These are phyloP conservation scores for Terfezia boudieri DNA, from an alignment of 495 filamentous ascomycete species.

Conservation along the genomic window DNA sequence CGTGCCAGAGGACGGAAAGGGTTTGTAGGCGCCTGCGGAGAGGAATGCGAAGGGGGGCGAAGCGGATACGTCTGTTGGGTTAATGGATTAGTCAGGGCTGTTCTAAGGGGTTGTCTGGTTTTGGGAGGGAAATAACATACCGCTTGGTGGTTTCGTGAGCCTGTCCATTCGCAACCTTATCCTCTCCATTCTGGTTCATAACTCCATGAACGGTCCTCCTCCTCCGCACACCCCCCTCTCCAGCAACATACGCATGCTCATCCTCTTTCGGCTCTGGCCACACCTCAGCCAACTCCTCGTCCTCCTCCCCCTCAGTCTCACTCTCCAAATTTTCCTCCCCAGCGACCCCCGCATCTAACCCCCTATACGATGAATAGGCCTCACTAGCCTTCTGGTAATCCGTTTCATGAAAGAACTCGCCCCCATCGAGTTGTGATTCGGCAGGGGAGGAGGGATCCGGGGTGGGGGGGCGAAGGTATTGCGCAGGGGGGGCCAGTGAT, in stretches of 20 bases:
- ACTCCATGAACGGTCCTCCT: no score
- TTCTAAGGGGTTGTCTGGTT: neutral
- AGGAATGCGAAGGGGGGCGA: slow-evolving; percentile 74
- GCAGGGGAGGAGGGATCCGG: neutral
- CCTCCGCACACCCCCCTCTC: no score
- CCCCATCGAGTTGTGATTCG: neutral
- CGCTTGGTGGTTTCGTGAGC: neutral
- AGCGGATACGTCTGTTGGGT: slow-evolving; percentile 33
- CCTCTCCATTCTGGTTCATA: no score
- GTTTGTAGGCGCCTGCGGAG: slow-evolving; percentile 73
- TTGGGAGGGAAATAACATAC: neutral
- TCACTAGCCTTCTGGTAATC: no score
- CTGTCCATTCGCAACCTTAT: no score
- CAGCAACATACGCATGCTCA: no score
- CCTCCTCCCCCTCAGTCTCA: neutral
- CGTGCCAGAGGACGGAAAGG: slow-evolving; percentile 63
- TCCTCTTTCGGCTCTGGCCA: neutral
- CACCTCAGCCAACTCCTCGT: neutral
- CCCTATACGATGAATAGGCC: no score
- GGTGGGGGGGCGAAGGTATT: neutral
- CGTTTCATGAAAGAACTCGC: neutral
- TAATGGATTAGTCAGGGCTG: neutral
- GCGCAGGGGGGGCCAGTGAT: no score
- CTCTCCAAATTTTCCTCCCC: neutral
- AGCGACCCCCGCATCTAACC: neutral